These are phyloP conservation scores for Scenedesmus sp. DNA, from an alignment of 163 green algal species.

Conservation along the genomic window DNA sequence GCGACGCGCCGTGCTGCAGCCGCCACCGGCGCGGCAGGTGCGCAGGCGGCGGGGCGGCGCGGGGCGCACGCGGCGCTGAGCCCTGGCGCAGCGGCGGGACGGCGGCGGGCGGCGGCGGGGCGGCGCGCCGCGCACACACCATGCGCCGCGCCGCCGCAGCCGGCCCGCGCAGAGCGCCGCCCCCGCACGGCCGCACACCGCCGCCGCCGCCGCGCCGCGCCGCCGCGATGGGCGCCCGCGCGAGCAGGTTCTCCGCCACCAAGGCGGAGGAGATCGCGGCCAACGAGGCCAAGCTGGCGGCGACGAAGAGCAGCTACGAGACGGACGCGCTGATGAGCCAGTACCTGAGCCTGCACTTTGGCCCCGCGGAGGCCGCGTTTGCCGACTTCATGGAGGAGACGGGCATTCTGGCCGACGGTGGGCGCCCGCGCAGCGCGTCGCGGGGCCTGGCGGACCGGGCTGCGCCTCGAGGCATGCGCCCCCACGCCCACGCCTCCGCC, in stretches of 20 bases:
- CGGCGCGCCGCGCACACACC: not conserved
- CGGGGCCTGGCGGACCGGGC: no score
- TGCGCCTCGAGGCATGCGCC: no score
- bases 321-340: slow-evolving; percentile 58
- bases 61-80: no score
- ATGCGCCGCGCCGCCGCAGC: not conserved
- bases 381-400: slow-evolving; percentile 36
- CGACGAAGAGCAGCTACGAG: slow-evolving; percentile 64
- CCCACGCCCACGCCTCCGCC: no score
- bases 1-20: slow-evolving; percentile 71
- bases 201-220: no score
- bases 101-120: no score
- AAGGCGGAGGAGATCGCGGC: slow-evolving; percentile 48
- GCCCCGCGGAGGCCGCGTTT: slow-evolving; percentile 35
- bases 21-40: slow-evolving; percentile 43
- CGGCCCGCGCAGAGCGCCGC: not conserved
- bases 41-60: not conserved
- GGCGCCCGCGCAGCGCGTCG: no score
- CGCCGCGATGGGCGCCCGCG: slow-evolving; percentile 12
- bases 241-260: slow-evolving; percentile 57
- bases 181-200: not conserved
- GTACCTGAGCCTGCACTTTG: slow-evolving; percentile 61
- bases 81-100: no score
- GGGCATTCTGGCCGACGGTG: slow-evolving; percentile 45
- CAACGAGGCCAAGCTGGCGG: slow-evolving; percentile 46